These are phyloP conservation scores for Apiospora kogelbergensis DNA, from an alignment of 2,329 filamentous ascomycete genomes.

Conservation along the genomic window DNA sequence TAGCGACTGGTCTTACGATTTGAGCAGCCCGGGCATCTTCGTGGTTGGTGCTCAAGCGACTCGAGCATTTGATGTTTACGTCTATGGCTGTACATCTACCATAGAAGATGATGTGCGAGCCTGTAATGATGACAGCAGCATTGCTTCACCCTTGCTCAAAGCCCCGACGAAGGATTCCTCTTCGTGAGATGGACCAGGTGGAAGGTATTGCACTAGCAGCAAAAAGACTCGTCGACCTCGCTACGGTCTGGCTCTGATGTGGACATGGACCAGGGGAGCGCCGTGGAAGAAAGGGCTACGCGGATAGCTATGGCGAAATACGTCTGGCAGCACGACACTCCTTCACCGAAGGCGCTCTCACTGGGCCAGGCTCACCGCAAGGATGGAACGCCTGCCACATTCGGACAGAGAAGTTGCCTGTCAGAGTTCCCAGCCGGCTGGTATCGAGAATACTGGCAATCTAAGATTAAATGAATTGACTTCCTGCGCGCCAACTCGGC, in stretches of 20 bases:
- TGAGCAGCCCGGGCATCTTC: background rate
- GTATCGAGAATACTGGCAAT: conserved; percentile 8
- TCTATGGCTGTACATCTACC: background rate
- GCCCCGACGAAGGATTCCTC: background rate
- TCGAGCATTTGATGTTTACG: background rate
- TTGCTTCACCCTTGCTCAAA: background rate
- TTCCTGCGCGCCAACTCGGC: background rate
- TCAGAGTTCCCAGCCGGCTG: background rate
- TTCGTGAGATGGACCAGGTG: background rate
- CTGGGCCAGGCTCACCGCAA: background rate
- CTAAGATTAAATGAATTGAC: conserved; percentile 1
- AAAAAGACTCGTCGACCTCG: background rate
- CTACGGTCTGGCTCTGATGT: background rate
- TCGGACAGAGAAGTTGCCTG: background rate
- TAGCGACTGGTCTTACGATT: background rate
- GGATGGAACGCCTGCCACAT: background rate
- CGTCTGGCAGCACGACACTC: background rate
- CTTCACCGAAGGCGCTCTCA: background rate
- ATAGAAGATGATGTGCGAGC: background rate
- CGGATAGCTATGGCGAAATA: background rate
- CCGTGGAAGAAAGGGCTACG: background rate
- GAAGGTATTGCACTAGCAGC: background rate
- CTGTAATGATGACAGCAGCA: background rate
- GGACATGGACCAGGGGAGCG: background rate
- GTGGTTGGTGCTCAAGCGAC: background rate